Percentiles rank a stretch among this genome's conserved stretches.
Conservation (phyloP, 2,329 filamentous ascomycete genomes). For the Fusarium hostae region DNA sequence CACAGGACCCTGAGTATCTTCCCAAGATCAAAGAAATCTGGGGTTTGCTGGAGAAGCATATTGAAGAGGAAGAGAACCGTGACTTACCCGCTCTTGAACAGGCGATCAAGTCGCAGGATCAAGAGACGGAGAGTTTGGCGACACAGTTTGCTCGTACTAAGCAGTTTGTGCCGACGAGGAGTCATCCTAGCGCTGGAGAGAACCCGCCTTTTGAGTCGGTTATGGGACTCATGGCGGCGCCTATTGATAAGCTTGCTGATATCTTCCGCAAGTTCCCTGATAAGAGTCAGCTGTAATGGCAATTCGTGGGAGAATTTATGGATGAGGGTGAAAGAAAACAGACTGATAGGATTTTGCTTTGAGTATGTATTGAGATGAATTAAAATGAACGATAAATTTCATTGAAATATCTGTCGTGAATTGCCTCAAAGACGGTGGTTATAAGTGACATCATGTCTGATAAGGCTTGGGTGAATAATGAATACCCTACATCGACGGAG, state of each 20-base stretch:
- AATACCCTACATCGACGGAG: no score
- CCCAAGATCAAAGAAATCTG: constrained; percentile 57
- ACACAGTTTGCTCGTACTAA: constrained; percentile 64
- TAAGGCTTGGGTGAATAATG: not conserved
- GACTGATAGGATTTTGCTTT: not conserved
- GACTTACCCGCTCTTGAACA: constrained; percentile 62
- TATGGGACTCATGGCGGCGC: constrained; percentile 64
- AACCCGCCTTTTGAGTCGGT: constrained; percentile 67
- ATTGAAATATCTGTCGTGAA: not conserved
- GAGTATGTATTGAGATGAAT: not conserved
- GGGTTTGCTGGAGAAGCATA: constrained; percentile 57
- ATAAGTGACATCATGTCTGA: not conserved
- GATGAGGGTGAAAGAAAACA: not conserved
- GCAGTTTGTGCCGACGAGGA: constrained; percentile 62
- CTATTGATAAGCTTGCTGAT: constrained; percentile 66
- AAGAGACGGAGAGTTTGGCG: constrained; percentile 43
- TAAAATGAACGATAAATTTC: no score
- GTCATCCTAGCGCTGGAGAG: constrained; percentile 62
- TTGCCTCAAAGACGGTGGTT: fast-evolving
- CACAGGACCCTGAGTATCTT: constrained; percentile 55
- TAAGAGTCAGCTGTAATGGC: not conserved
- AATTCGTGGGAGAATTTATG: not conserved
- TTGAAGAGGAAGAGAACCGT: constrained; percentile 60
- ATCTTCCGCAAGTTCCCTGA: constrained; percentile 62
- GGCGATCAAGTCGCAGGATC: constrained; percentile 44